A percentile compares a stretch with the other conserved stretches of the same genome.
phyloP scores from a whole-genome alignment of 2,329 filamentous ascomycete species.

The Fusarium avenaceum region DNA sequence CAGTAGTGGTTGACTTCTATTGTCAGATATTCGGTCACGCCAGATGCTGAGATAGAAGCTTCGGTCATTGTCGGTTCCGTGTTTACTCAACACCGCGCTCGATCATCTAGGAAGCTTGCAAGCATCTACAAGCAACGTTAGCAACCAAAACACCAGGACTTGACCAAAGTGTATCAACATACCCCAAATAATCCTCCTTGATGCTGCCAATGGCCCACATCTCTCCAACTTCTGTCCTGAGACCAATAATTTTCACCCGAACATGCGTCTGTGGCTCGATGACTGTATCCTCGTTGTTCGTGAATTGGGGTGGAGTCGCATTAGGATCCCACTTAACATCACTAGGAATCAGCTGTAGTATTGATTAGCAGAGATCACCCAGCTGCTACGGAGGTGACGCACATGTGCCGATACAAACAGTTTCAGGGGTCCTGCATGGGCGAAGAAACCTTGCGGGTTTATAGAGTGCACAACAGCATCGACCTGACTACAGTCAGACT shows the following conservation, averaged over 20 bases:
- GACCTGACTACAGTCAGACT: constrained; percentile 71
- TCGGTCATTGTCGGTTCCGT: constrained; percentile 26
- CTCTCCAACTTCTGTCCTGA: constrained; percentile 90
- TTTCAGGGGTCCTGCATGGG: constrained; percentile 81
- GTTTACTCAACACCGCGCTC: constrained; percentile 27
- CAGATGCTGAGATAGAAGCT: constrained; percentile 12
- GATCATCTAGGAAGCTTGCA: constrained; percentile 46
- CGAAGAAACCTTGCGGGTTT: constrained; percentile 92
- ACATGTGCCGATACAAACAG: constrained; percentile 88
- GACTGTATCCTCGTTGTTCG: constrained; percentile 92
- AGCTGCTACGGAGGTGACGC: constrained; percentile 55
- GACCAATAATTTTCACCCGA: constrained; percentile 93
- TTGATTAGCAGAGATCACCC: constrained; percentile 24
- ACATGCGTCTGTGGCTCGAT: constrained; percentile 96
- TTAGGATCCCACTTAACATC: constrained; percentile 96
- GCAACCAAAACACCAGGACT: constrained; percentile 5
- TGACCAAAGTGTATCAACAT: constrained; percentile 40
- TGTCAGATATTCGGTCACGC: constrained; percentile 1
- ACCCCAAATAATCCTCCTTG: constrained; percentile 84
- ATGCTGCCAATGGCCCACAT: constrained; percentile 99
- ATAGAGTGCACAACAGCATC: constrained; percentile 94
- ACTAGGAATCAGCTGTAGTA: constrained; percentile 82
- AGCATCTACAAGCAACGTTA: constrained; percentile 47
- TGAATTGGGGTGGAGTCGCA: constrained; percentile 95
- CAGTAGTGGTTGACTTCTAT: constrained; percentile 6